Evolutionary conservation across 495 filamentous ascomycete genomes (phyloP).

Genomic region (Annulohypoxylon nitens): DNA sequence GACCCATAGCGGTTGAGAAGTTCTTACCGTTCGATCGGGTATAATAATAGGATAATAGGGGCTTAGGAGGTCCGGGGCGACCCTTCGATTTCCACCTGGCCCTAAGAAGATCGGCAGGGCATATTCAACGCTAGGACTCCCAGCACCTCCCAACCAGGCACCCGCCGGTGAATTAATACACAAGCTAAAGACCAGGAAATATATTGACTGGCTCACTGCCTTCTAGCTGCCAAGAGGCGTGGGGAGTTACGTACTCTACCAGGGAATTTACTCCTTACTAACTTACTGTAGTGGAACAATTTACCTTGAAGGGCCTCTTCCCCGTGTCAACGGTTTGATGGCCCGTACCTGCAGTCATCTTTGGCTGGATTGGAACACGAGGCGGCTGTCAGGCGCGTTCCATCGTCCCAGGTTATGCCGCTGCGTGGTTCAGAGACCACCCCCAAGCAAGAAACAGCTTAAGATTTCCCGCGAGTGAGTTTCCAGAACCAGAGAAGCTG

Average conservation of each 20-base stretch:
- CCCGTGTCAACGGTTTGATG: slow-evolving; percentile 33
- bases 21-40: slow-evolving; percentile 44
- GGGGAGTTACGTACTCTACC: slow-evolving; percentile 40
- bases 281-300: slow-evolving; percentile 44
- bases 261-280: slow-evolving; percentile 34
- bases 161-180: slow-evolving; percentile 47
- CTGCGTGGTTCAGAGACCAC: slow-evolving; percentile 33
- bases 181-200: slow-evolving; percentile 45
- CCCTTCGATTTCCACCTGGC: slow-evolving; percentile 45
- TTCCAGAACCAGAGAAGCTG: slow-evolving; percentile 41
- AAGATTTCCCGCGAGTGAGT: slow-evolving; percentile 43
- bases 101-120: slow-evolving; percentile 47
- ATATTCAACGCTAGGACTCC: slow-evolving; percentile 44
- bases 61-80: slow-evolving; percentile 45
- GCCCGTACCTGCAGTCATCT: slow-evolving; percentile 40
- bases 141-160: slow-evolving; percentile 39
- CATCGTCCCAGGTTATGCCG: slow-evolving; percentile 42
- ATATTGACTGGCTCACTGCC: slow-evolving; percentile 43
- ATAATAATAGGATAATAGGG: slow-evolving; percentile 38
- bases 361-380: slow-evolving; percentile 48
- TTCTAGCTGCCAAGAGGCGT: slow-evolving; percentile 19
- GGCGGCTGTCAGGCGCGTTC: slow-evolving; percentile 45
- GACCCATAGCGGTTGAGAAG: slow-evolving; percentile 39
- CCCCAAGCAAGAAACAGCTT: slow-evolving; percentile 36
- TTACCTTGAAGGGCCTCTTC: slow-evolving; percentile 45